phyloP scores from a whole-genome alignment of 495 filamentous ascomycete genomes.

The Penicillium nucicola region DNA sequence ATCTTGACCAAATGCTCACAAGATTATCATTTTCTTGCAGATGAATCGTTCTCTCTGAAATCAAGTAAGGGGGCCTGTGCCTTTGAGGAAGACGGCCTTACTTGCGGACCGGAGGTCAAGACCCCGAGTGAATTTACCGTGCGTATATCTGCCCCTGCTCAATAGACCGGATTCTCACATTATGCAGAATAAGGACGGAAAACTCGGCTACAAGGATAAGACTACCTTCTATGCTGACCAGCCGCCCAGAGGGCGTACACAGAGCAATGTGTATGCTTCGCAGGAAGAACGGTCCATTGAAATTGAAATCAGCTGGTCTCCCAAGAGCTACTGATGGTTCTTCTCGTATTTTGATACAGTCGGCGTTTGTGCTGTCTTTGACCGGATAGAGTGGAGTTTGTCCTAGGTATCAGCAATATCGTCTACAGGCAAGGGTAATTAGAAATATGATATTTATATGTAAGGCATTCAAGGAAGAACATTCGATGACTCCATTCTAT shows the following conservation, averaged over 20 bases:
- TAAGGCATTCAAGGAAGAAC: too few relatives aligned
- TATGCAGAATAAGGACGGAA: conserved; percentile 34
- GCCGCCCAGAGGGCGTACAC: conserved; percentile 48
- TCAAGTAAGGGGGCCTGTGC: conserved; percentile 59
- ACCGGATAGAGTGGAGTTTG: too few relatives aligned
- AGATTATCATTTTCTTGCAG: conserved; percentile 22
- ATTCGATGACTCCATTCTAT: too few relatives aligned
- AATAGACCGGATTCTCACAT: neutral
- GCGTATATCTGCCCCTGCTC: conserved; percentile 14
- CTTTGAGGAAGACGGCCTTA: conserved; percentile 44
- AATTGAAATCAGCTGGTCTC: conserved; percentile 35
- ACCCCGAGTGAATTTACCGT: conserved; percentile 45
- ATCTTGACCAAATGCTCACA: neutral
- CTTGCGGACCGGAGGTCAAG: conserved; percentile 46
- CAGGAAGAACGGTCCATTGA: conserved; percentile 36
- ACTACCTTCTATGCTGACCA: conserved; percentile 57
- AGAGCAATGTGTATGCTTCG: conserved; percentile 38
- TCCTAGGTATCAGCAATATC: too few relatives aligned
- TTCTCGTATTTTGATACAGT: too few relatives aligned
- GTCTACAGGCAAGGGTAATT: too few relatives aligned
- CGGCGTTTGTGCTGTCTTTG: too few relatives aligned
- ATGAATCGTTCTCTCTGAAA: conserved; percentile 55
- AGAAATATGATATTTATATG: too few relatives aligned
- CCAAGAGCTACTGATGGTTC: neutral
- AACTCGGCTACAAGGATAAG: conserved; percentile 46